Percentiles rank a stretch among this genome's conserved stretches.
phyloP scores from a whole-genome alignment of 106 monocot genomes.

The Dioscorea zingiberensis region DNA sequence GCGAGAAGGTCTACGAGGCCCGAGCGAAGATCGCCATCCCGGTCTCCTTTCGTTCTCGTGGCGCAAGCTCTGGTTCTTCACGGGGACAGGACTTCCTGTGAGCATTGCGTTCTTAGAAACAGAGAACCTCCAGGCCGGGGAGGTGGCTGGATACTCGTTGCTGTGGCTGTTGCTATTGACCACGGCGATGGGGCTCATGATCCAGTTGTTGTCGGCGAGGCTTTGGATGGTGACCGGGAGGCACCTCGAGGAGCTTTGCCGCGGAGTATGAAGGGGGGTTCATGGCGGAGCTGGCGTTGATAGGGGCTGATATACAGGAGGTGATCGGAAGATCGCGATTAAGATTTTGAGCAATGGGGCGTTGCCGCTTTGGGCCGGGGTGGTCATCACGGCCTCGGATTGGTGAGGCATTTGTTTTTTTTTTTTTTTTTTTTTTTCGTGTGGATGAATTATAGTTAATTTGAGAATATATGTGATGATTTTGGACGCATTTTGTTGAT shows the following conservation, averaged over 20 bases:
- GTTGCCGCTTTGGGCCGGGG: conserved; percentile 67
- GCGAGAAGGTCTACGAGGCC: conserved; percentile 1
- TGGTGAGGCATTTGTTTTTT: conserved; percentile 23
- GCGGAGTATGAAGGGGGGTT: conserved; percentile 57
- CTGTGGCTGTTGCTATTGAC: conserved; percentile 67
- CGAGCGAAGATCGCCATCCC: conserved; percentile 26
- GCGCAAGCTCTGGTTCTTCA: conserved; percentile 73
- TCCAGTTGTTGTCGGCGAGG: conserved; percentile 60
- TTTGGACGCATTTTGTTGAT: too few relatives aligned
- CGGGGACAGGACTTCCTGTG: conserved; percentile 68
- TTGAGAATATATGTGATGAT: neutral
- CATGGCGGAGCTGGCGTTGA: conserved; percentile 67
- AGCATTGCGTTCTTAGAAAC: conserved; percentile 75
- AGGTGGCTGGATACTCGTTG: conserved; percentile 60
- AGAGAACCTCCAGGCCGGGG: conserved; percentile 71
- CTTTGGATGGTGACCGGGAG: conserved; percentile 61
- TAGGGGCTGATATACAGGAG: conserved; percentile 78
- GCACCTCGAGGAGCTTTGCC: conserved; percentile 69
- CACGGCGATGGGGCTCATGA: conserved; percentile 49
- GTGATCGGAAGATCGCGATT: conserved; percentile 80
- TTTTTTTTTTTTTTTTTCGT: neutral
- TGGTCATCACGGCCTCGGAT: conserved; percentile 63
- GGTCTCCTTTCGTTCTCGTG: conserved; percentile 59
- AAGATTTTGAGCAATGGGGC: conserved; percentile 47
- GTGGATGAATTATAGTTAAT: neutral